Conservation (phyloP, 2,329 filamentous ascomycete genomes). For the Diplodia mutila region DNA sequence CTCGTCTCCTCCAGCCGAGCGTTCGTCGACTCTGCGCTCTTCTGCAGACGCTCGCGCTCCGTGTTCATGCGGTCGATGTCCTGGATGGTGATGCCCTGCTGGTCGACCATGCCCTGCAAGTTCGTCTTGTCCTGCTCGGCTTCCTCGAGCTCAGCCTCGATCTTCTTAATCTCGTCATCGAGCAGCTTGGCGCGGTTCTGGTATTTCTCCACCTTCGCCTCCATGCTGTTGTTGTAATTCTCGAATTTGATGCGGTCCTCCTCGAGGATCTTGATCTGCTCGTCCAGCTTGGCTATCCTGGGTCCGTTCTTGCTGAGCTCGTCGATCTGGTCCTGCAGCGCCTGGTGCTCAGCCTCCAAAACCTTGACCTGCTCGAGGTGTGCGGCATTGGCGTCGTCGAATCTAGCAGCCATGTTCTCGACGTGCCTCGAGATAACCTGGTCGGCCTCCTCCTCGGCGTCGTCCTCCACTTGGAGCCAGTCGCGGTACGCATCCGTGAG, state of each 20-base stretch:
- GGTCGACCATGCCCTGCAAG: slow-evolving; percentile 85
- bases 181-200: slow-evolving; percentile 77
- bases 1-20: slow-evolving; percentile 83
- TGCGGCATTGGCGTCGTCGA: slow-evolving; percentile 81
- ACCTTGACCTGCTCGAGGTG: slow-evolving; percentile 82
- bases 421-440: slow-evolving; percentile 83
- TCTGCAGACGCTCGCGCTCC: slow-evolving; percentile 91
- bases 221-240: slow-evolving; percentile 84
- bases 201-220: slow-evolving; percentile 87
- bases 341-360: slow-evolving; percentile 83
- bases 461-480: slow-evolving; percentile 79
- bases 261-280: slow-evolving; percentile 90
- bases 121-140: slow-evolving; percentile 75
- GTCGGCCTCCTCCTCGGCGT: slow-evolving; percentile 83
- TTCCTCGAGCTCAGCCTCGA: slow-evolving; percentile 83
- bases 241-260: slow-evolving; percentile 96
- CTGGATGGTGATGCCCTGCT: slow-evolving; percentile 92
- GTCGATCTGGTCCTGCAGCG: slow-evolving; percentile 82
- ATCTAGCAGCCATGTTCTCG: slow-evolving; percentile 83
- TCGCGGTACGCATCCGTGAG: slow-evolving; percentile 87
- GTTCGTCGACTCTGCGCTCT: slow-evolving; percentile 76
- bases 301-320: slow-evolving; percentile 86
- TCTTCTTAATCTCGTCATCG: slow-evolving; percentile 83
- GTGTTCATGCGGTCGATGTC: slow-evolving; percentile 99
- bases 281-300: slow-evolving; percentile 80